Conservation (phyloP, 306 rosid genomes). For the Alnus rubra region DNA sequence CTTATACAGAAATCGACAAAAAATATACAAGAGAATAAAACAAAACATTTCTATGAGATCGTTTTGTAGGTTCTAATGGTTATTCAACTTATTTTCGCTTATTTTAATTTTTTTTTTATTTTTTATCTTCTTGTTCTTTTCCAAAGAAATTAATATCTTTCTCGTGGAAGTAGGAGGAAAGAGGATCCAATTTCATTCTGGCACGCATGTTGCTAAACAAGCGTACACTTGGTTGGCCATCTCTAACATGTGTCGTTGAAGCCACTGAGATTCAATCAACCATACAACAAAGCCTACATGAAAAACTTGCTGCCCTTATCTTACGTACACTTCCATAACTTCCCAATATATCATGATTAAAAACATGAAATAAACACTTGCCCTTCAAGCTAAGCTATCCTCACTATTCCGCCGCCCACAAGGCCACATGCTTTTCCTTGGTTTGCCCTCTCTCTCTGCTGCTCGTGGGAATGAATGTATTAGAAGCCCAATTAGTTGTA, state of each 20-base stretch:
- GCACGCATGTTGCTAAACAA: no score
- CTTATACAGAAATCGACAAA: no score
- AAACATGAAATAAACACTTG: conserved; percentile 28
- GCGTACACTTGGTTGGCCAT: conserved; percentile 16
- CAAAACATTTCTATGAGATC: no score
- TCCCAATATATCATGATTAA: background rate
- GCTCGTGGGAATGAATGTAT: conserved; percentile 30
- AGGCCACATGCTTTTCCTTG: conserved; percentile 6
- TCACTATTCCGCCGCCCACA: background rate
- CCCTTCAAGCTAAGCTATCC: conserved; percentile 24
- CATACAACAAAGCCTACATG: conserved; percentile 18
- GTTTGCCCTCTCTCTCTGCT: conserved; percentile 14
- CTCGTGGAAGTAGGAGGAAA: no score
- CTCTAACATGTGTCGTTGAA: background rate
- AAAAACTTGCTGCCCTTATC: conserved; percentile 34
- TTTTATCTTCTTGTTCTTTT: no score
- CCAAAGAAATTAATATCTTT: no score
- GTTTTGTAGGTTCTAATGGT: no score
- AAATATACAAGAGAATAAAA: no score
- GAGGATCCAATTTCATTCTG: no score
- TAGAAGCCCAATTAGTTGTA: conserved; percentile 35
- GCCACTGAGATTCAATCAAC: conserved; percentile 6
- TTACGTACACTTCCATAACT: conserved; percentile 32
- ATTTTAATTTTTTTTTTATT: no score
- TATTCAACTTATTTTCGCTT: no score